Percentiles rank a stretch among this genome's conserved stretches.
Evolutionary conservation across 108 stramenopile species (phyloP).

Genomic region (Pelagomonas calceolata): DNA sequence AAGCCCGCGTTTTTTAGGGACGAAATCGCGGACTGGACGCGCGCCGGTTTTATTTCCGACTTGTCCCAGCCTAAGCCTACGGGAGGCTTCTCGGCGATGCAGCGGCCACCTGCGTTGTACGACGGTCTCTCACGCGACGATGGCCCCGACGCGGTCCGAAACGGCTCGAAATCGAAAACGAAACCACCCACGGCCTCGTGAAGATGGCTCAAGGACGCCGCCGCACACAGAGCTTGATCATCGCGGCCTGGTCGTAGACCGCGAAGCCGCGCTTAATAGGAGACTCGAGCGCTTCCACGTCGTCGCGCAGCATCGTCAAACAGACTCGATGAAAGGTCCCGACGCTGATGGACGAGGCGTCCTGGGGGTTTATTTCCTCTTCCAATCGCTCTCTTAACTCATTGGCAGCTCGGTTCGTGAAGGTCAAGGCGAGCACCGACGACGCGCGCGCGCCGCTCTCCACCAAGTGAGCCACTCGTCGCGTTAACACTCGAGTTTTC

Average conservation of each 20-base stretch:
- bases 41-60: slow-evolving; percentile 7
- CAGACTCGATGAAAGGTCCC: slow-evolving; percentile 35
- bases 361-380: slow-evolving; percentile 24
- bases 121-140: not conserved
- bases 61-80: not conserved
- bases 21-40: slow-evolving; percentile 10
- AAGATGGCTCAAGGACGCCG: not conserved
- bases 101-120: too few relatives aligned
- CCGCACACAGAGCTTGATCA: slow-evolving; percentile 1
- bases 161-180: too few relatives aligned
- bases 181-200: too few relatives aligned
- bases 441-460: slow-evolving; percentile 8
- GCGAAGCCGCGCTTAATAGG: not conserved
- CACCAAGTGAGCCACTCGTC: slow-evolving; percentile 64
- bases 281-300: not conserved
- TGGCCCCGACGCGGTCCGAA: too few relatives aligned
- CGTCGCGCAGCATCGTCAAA: not conserved
- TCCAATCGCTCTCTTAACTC: slow-evolving; percentile 69
- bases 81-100: not conserved
- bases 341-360: slow-evolving; percentile 7
- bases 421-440: slow-evolving; percentile 72
- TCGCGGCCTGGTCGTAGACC: not conserved
- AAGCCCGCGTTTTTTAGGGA: slow-evolving; percentile 20
- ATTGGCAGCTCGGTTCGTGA: slow-evolving; percentile 75
- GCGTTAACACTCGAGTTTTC: slow-evolving; percentile 75